Evolutionary conservation across 2,329 filamentous ascomycete genomes (phyloP).

Genomic region (Westerdykella sp.): DNA sequence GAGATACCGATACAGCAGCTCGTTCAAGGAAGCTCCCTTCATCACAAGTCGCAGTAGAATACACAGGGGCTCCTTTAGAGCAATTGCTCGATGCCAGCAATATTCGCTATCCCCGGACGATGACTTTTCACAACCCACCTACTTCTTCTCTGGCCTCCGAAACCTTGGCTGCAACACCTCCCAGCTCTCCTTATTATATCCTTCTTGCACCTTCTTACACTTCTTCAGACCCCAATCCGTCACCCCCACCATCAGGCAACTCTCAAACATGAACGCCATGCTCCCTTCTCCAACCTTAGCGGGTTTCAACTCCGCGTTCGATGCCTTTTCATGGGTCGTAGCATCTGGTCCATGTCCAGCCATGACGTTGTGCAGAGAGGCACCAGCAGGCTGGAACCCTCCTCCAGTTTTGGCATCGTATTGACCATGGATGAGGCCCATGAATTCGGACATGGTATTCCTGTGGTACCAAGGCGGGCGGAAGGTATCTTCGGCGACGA

Average conservation of each 20-base stretch:
- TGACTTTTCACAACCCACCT: no score
- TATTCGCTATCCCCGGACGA: no score
- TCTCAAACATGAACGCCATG: constrained; percentile 64
- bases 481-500: constrained; percentile 64
- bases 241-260: constrained; percentile 62
- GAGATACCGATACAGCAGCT: no score
- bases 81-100: no score
- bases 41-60: no score
- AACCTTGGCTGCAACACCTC: constrained; percentile 47
- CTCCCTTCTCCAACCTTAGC: constrained; percentile 57
- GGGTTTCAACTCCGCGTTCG: constrained; percentile 50
- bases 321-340: constrained; percentile 53
- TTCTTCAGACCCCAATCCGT: constrained; percentile 66
- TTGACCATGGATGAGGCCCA: constrained; percentile 57
- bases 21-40: no score
- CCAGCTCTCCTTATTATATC: constrained; percentile 81
- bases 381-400: constrained; percentile 58
- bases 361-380: constrained; percentile 67
- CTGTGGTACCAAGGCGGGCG: constrained; percentile 67
- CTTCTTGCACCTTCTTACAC: constrained; percentile 63
- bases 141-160: constrained; percentile 15
- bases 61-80: no score
- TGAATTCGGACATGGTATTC: constrained; percentile 64
- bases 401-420: constrained; percentile 55
- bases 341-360: constrained; percentile 62